Percentiles rank a stretch among this genome's conserved stretches.
Conservation (phyloP, 2,329 filamentous ascomycete genomes). For the Aureobasidium lini region DNA sequence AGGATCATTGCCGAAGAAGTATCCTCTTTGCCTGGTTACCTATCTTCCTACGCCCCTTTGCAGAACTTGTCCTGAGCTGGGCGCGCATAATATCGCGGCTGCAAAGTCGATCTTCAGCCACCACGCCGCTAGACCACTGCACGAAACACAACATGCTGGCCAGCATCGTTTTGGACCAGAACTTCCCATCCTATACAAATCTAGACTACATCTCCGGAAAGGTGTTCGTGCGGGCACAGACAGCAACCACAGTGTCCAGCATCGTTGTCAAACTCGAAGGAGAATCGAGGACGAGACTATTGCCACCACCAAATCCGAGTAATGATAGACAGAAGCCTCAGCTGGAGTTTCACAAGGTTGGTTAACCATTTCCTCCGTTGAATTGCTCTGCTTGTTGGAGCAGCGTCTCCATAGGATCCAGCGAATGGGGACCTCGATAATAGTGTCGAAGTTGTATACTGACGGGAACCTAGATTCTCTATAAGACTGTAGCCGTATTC, state of each 20-base stretch:
- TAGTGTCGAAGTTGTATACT: not conserved
- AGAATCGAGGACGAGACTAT: constrained; percentile 62
- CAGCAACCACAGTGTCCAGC: constrained; percentile 38
- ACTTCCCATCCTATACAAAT: constrained; percentile 50
- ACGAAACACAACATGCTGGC: constrained; percentile 21
- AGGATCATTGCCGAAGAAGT: not conserved
- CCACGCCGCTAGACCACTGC: not conserved
- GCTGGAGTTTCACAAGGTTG: constrained; percentile 46
- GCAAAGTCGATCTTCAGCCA: constrained; percentile 1
- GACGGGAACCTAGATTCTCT: constrained; percentile 52
- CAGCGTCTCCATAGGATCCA: too few relatives aligned
- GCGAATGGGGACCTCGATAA: too few relatives aligned
- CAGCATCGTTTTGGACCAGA: constrained; percentile 27
- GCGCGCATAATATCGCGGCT: not conserved
- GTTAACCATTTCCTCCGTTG: constrained; percentile 1
- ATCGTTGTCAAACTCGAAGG: constrained; percentile 80
- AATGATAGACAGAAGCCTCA: constrained; percentile 38
- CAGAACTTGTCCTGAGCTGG: not conserved
- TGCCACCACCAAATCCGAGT: constrained; percentile 37
- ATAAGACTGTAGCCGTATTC: constrained; percentile 66
- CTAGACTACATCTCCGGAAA: constrained; percentile 63
- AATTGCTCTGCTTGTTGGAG: not conserved
- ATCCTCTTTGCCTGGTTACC: not conserved
- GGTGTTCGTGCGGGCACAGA: constrained; percentile 38
- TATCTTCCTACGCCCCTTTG: not conserved